Conservation (phyloP, 2,329 filamentous ascomycete genomes). For the Gnomoniopsis smithogilvyi region DNA sequence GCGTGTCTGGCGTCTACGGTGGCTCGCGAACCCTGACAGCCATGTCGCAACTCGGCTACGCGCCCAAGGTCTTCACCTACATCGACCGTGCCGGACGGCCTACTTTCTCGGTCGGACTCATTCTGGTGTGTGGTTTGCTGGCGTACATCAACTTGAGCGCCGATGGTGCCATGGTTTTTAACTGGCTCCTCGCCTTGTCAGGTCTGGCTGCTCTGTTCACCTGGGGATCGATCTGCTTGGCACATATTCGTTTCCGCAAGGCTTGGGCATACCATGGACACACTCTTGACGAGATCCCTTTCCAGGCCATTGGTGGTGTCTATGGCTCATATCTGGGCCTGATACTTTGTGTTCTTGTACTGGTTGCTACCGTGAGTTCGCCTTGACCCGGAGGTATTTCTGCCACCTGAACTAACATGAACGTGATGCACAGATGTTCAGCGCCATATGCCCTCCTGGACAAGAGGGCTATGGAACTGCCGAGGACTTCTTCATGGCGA, state of each 20-base stretch:
- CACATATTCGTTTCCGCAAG: conserved; percentile 66
- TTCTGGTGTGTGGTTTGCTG: conserved; percentile 48
- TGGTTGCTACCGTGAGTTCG: conserved; percentile 45
- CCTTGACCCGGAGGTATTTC: not conserved
- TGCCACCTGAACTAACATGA: not conserved
- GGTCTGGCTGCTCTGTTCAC: conserved; percentile 64
- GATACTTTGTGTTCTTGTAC: conserved; percentile 51
- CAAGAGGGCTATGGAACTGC: conserved; percentile 30
- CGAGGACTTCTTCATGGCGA: conserved; percentile 50
- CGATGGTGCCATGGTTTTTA: conserved; percentile 50
- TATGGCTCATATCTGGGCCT: conserved; percentile 64
- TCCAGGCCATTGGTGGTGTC: conserved; percentile 58
- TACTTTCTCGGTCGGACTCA: conserved; percentile 43
- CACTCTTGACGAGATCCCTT: conserved; percentile 64
- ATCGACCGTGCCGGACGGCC: conserved; percentile 57
- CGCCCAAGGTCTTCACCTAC: conserved; percentile 52
- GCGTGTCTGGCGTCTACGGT: conserved; percentile 57
- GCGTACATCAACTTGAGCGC: conserved; percentile 45
- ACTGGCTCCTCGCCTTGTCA: conserved; percentile 65
- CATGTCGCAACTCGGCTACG: conserved; percentile 56
- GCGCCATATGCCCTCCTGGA: conserved; percentile 34
- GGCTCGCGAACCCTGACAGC: conserved; percentile 58
- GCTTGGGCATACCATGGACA: conserved; percentile 63
- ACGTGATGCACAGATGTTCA: conserved; percentile 32
- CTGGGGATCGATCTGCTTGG: conserved; percentile 66